Percentiles rank a stretch among this genome's conserved stretches.
Evolutionary conservation across 2,329 filamentous ascomycete genomes (phyloP).

Genomic region (Neoascochyta sp.): DNA sequence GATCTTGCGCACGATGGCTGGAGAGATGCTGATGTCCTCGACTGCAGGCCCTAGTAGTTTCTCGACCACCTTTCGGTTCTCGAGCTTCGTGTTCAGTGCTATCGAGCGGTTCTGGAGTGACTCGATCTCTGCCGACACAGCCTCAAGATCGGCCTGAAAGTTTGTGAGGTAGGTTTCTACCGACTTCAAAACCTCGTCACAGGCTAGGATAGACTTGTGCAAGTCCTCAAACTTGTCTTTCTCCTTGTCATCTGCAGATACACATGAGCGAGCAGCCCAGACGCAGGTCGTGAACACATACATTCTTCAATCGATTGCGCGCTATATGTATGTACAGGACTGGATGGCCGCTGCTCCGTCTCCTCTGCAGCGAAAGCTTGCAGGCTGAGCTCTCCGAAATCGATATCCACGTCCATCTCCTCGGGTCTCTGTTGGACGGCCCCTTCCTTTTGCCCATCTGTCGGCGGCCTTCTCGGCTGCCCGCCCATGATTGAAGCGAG

Average conservation of each 20-base stretch:
- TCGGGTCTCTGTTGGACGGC: conserved; percentile 43
- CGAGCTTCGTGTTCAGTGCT: conserved; percentile 75
- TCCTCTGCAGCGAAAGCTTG: conserved; percentile 59
- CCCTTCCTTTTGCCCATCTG: conserved; percentile 11
- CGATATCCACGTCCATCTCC: conserved; percentile 61
- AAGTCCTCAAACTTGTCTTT: conserved; percentile 84
- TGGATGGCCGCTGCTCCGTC: conserved; percentile 28
- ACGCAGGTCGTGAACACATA: conserved; percentile 46
- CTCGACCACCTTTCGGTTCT: conserved; percentile 87
- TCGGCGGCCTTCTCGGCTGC: conserved; percentile 24
- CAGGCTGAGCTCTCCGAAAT: conserved; percentile 75
- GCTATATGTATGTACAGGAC: conserved; percentile 49
- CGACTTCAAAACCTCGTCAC: conserved; percentile 87
- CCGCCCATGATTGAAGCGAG: conserved; percentile 59
- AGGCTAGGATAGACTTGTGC: conserved; percentile 81
- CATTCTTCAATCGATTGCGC: conserved; percentile 68
- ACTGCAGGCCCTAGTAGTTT: conserved; percentile 82
- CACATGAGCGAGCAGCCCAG: conserved; percentile 22
- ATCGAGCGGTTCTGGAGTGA: conserved; percentile 82
- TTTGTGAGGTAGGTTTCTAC: conserved; percentile 89
- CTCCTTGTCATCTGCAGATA: conserved; percentile 65
- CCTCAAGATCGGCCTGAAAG: conserved; percentile 88
- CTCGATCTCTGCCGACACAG: conserved; percentile 93
- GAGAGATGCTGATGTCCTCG: conserved; percentile 86
- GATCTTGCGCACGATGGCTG: conserved; percentile 77